Evolutionary conservation across 2,329 filamentous ascomycete genomes (phyloP).

Genomic region (Elsinoe perseae): DNA sequence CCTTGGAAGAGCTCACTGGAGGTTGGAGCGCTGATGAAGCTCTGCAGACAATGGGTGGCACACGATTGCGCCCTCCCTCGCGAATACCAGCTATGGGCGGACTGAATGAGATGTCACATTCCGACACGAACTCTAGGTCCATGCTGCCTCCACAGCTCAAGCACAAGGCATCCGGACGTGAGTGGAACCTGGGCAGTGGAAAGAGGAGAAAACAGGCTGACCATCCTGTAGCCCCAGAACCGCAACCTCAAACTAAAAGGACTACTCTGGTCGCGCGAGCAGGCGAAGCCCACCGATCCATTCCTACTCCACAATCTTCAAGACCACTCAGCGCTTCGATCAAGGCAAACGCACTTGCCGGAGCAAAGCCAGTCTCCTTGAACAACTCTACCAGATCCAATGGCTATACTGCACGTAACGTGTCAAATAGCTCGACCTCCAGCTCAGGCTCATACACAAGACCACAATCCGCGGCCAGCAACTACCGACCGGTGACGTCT

Average conservation of each 20-base stretch:
- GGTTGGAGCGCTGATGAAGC: not conserved
- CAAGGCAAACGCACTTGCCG: conserved; percentile 10
- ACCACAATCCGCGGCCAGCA: conserved; percentile 18
- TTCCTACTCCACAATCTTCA: conserved; percentile 7
- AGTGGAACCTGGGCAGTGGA: conserved; percentile 19
- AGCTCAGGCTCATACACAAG: conserved; percentile 11
- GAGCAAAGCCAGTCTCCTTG: conserved; percentile 16
- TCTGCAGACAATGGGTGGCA: conserved; percentile 20
- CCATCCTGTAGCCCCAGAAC: conserved; percentile 34
- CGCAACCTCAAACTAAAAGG: conserved; percentile 39
- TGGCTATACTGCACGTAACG: conserved; percentile 21
- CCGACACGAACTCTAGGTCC: conserved; percentile 47
- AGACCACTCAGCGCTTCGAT: conserved; percentile 17
- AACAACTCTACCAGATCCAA: conserved; percentile 19
- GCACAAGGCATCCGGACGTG: conserved; percentile 46
- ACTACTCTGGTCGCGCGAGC: conserved; percentile 45
- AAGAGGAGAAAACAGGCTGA: conserved; percentile 18
- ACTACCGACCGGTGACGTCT: conserved; percentile 16
- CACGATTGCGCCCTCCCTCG: conserved; percentile 31
- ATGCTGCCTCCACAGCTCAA: conserved; percentile 40
- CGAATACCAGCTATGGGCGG: conserved; percentile 27
- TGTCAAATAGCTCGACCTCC: conserved; percentile 19
- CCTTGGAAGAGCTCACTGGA: not conserved
- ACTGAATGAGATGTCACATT: conserved; percentile 45
- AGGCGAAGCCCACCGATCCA: conserved; percentile 32